These are phyloP conservation scores for Funneliformis caledonium DNA, from an alignment of 371 early-diverging fungal genomes.

Conservation along the genomic window DNA sequence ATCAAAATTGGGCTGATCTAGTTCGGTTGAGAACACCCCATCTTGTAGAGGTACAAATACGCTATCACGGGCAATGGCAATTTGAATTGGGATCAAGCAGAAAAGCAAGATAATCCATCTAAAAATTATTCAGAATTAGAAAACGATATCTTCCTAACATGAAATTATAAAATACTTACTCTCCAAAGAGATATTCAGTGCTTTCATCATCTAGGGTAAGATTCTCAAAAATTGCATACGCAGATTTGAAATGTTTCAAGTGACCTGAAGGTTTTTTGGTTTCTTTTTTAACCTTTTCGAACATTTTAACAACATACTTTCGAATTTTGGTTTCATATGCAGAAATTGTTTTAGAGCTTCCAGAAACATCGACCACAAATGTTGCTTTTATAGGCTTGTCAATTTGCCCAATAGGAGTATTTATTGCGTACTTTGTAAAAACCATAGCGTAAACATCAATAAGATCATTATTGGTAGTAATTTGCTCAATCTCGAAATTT, in stretches of 20 bases:
- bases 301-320: conserved; percentile 23
- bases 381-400: conserved; percentile 14
- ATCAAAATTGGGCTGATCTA: background rate
- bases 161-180: conserved; percentile 4
- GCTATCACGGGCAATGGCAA: conserved; percentile 31
- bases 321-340: background rate
- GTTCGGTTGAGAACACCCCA: conserved; percentile 22
- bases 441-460: conserved; percentile 33
- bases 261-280: conserved; percentile 32
- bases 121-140: background rate
- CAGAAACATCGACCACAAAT: conserved; percentile 3
- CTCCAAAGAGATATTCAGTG: conserved; percentile 14
- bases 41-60: conserved; percentile 19
- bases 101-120: conserved; percentile 22
- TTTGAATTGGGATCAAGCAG: conserved; percentile 35
- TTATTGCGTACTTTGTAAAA: conserved; percentile 29
- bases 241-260: conserved; percentile 16
- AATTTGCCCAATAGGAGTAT: background rate
- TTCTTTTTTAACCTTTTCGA: conserved; percentile 11
- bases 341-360: background rate
- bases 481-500: conserved; percentile 15
- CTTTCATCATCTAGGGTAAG: background rate
- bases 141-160: background rate
- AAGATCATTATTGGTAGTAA: conserved; percentile 16
- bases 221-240: conserved; percentile 5